phyloP scores from a whole-genome alignment of 2,329 filamentous ascomycete species.

The Monosporascus ibericus region DNA sequence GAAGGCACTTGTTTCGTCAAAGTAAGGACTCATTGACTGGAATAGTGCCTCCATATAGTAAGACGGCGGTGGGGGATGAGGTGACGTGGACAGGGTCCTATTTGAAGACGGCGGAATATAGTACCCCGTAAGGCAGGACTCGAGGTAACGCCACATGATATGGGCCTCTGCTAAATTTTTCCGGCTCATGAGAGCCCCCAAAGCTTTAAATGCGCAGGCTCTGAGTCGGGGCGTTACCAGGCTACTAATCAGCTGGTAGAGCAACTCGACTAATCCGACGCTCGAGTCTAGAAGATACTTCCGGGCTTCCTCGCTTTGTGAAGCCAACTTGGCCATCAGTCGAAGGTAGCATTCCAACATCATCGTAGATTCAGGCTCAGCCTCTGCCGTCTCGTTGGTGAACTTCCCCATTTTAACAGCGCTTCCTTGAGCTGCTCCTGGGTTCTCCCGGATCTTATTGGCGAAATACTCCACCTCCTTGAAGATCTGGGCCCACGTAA shows the following conservation, averaged over 20 bases:
- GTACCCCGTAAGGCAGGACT: slow-evolving; percentile 68
- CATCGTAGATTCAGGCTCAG: slow-evolving; percentile 86
- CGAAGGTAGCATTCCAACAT: slow-evolving; percentile 95
- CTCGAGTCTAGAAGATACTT: slow-evolving; percentile 64
- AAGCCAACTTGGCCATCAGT: slow-evolving; percentile 74
- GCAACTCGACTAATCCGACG: slow-evolving; percentile 64
- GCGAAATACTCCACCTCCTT: slow-evolving; percentile 83
- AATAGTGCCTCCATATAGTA: slow-evolving; percentile 58
- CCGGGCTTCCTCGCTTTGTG: slow-evolving; percentile 66
- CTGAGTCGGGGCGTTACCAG: slow-evolving; percentile 70
- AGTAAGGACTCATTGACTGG: slow-evolving; percentile 67
- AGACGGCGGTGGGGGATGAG: slow-evolving; percentile 22
- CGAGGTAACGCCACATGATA: slow-evolving; percentile 73
- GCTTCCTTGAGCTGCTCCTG: slow-evolving; percentile 47
- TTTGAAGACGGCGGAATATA: slow-evolving; percentile 29
- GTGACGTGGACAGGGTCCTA: slow-evolving; percentile 24
- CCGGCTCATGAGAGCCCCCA: slow-evolving; percentile 68
- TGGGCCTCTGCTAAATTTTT: slow-evolving; percentile 64
- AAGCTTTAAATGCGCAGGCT: slow-evolving; percentile 75
- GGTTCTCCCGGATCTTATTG: slow-evolving; percentile 68
- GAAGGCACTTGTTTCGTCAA: slow-evolving; percentile 82
- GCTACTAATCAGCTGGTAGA: slow-evolving; percentile 75
- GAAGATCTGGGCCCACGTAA: slow-evolving; percentile 92
- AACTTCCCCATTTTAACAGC: slow-evolving; percentile 55
- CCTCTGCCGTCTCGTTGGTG: slow-evolving; percentile 62